Percentiles rank a stretch among this genome's conserved stretches.
Conservation (phyloP, 208 protist species). For the Sergeia podlipaevii region DNA sequence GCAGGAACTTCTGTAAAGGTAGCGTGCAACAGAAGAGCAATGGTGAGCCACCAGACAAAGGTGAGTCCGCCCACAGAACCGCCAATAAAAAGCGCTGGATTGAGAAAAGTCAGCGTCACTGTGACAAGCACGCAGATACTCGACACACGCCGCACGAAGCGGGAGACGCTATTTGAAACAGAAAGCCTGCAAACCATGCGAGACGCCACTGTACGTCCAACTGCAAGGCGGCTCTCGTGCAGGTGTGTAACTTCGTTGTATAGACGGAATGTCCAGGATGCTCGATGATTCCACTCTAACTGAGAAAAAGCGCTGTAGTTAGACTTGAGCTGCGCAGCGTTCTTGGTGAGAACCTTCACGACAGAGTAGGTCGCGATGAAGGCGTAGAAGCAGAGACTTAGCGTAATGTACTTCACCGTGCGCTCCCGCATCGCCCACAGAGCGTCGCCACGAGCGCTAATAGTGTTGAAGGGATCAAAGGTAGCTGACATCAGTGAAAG, state of each 20-base stretch:
- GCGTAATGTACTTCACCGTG: constrained; percentile 30
- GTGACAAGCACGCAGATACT: constrained; percentile 51
- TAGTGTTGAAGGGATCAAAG: constrained; percentile 67
- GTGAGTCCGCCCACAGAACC: constrained; percentile 45
- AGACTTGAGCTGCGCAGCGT: constrained; percentile 57
- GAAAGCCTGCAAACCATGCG: constrained; percentile 46
- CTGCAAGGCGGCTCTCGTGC: constrained; percentile 41
- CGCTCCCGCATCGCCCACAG: constrained; percentile 30
- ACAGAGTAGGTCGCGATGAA: constrained; percentile 52
- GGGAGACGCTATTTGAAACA: constrained; percentile 36
- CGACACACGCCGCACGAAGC: constrained; percentile 50
- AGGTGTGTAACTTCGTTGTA: constrained; percentile 86
- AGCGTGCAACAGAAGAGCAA: constrained; percentile 50
- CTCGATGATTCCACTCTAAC: constrained; percentile 50
- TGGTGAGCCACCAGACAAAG: constrained; percentile 75
- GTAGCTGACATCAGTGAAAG: constrained; percentile 40
- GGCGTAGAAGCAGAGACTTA: constrained; percentile 45
- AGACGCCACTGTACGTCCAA: constrained; percentile 36
- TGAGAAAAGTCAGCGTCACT: constrained; percentile 59
- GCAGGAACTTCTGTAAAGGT: constrained; percentile 33
- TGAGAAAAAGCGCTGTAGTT: constrained; percentile 48
- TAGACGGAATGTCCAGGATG: constrained; percentile 68
- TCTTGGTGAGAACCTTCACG: constrained; percentile 66
- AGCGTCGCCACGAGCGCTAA: constrained; percentile 30
- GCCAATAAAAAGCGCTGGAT: constrained; percentile 60